Percentiles rank a stretch among this genome's conserved stretches.
Evolutionary conservation across 2,329 filamentous ascomycete species (phyloP).

Genomic region (Cercospora canescens): DNA sequence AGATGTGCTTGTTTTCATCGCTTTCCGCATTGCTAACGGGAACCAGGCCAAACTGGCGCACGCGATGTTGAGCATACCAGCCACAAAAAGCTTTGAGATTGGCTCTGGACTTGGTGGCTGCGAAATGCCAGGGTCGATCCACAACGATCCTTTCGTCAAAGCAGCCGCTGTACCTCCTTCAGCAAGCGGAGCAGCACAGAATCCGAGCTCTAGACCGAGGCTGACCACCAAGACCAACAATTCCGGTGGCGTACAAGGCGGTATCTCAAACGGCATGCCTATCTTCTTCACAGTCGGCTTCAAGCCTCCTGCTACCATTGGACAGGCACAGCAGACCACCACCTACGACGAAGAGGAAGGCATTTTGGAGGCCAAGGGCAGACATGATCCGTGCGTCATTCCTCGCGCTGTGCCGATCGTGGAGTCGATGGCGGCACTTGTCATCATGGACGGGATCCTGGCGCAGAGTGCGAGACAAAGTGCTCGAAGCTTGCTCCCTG

Average conservation of each 20-base stretch:
- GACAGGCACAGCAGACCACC: slow-evolving; percentile 80
- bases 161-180: slow-evolving; percentile 53
- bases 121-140: slow-evolving; percentile 80
- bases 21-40: background rate
- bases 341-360: slow-evolving; percentile 77
- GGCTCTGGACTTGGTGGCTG: slow-evolving; percentile 89
- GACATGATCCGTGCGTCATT: slow-evolving; percentile 92
- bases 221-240: slow-evolving; percentile 92
- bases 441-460: slow-evolving; percentile 83
- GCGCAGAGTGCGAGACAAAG: slow-evolving; percentile 69
- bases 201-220: slow-evolving; percentile 51
- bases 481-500: slow-evolving; percentile 49
- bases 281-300: slow-evolving; percentile 96
- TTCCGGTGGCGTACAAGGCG: slow-evolving; percentile 91
- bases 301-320: slow-evolving; percentile 93
- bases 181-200: slow-evolving; percentile 30
- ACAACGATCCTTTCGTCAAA: slow-evolving; percentile 85
- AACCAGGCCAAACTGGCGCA: slow-evolving; percentile 72
- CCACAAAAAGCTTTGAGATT: slow-evolving; percentile 93
- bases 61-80: slow-evolving; percentile 92
- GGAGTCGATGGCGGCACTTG: slow-evolving; percentile 86
- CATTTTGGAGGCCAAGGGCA: slow-evolving; percentile 82
- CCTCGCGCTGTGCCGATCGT: slow-evolving; percentile 82
- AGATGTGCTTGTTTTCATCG: background rate
- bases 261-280: slow-evolving; percentile 88